Evolutionary conservation across 805 yeast species (phyloP), one percentile per base, ranked within the genome.

Genomic region (Candida loeiensis): DNA sequence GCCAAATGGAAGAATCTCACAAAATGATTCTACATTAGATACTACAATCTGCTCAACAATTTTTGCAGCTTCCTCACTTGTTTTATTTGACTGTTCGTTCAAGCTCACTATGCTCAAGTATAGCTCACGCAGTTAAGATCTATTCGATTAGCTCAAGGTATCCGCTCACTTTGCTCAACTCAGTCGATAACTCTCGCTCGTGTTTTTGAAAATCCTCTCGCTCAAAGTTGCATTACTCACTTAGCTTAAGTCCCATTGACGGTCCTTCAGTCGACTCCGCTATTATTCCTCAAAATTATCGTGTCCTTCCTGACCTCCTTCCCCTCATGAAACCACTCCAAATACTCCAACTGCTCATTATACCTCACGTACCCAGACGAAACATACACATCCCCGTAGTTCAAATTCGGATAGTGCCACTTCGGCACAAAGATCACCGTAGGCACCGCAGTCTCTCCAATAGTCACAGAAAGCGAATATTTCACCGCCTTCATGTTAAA

Each of bases 321-420:
- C n/a, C n/a, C n/a, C n/a, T n/a, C n/a, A n/a, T 85, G 93, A 51
- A 69, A 69, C 96, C 96, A 88, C 50, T 76, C 81, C 31, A 88
- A 56, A 22, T 76, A 61, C 48, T 83, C 86, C 15, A 64, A 56
- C 3, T 66, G 58, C 15, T 69, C 66, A 50, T 80, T 76, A 47
- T 73, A 73, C 34, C 68, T 66, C 49, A 81, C 76, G 9, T 58
- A 55, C 0, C 95, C 95, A 1, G 79, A 64, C 3, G 79, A 68
- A 11, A 79, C 64, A 13, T 63, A 65, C 6, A 85, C 69, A 12
- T 70, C 72, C 9, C 56, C 58, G 71, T 66, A 43, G 66, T 71
- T 41, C 68, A 77, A 34, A 59, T 55, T 34, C 63, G 79, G 68
- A 34, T 74, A 89, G 56, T 90, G 96, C 69, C 79, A 73, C 18